These are phyloP conservation scores for Psidium guajava DNA, from an alignment of 345 rosid genomes.

Conservation along the genomic window DNA sequence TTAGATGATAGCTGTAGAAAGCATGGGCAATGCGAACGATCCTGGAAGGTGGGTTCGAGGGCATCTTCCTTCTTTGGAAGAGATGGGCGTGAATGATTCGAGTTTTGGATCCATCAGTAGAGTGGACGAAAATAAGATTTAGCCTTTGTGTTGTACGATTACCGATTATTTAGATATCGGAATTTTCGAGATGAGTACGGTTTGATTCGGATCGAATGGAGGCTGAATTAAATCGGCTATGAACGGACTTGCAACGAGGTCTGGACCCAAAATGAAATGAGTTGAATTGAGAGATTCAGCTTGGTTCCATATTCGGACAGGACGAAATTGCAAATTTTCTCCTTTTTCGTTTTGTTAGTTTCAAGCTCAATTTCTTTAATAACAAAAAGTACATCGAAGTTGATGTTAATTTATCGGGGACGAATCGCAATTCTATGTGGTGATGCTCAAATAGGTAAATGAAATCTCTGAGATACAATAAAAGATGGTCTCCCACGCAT, in stretches of 20 bases:
- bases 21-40: background rate
- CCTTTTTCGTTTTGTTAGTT: background rate
- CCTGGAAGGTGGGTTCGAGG: background rate
- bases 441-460: background rate
- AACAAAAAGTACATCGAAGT: background rate
- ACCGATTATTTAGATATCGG: background rate
- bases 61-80: background rate
- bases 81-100: background rate
- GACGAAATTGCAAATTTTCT: background rate
- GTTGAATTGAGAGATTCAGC: background rate
- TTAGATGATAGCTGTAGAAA: background rate
- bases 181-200: background rate
- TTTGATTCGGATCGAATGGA: background rate
- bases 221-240: background rate
- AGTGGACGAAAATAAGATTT: background rate
- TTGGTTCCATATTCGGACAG: too few species aligned
- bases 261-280: background rate
- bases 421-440: background rate
- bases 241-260: background rate
- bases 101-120: background rate
- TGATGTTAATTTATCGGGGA: background rate
- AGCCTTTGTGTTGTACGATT: background rate
- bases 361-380: background rate
- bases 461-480: too few species aligned
- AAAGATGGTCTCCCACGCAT: too few species aligned